These are phyloP conservation scores for Camelina laxa DNA, from an alignment of 345 rosid genomes.

Conservation along the genomic window DNA sequence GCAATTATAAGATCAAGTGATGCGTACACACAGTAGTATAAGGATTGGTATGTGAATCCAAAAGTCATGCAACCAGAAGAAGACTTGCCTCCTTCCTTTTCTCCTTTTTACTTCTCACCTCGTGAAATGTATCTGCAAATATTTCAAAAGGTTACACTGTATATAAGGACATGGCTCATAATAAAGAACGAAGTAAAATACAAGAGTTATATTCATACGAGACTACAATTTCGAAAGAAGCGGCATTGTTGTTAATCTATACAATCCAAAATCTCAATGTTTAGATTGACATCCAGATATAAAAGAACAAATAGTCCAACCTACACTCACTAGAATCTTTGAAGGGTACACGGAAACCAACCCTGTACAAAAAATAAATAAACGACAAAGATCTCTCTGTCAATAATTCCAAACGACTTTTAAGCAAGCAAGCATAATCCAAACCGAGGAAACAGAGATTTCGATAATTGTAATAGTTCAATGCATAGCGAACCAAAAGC, in stretches of 20 bases:
- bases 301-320: not conserved
- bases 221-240: not conserved
- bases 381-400: not conserved
- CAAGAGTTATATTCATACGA: not conserved
- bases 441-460: conserved; percentile 8
- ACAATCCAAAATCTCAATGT: conserved; percentile 9
- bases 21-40: not conserved
- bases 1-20: conserved; percentile 6
- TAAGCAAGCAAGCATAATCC: not conserved
- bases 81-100: conserved; percentile 69
- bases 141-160: not conserved
- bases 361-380: not conserved
- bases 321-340: conserved; percentile 12
- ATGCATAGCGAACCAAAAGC: not conserved
- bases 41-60: not conserved
- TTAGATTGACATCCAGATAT: not conserved
- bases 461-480: not conserved
- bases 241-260: not conserved
- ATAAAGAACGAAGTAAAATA: not conserved
- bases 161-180: not conserved
- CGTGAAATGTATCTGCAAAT: conserved; percentile 88
- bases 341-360: too few species aligned
- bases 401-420: not conserved
- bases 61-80: conserved; percentile 1
- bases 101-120: conserved; percentile 74